phyloP scores from a whole-genome alignment of 345 rosid species.

The Theobroma cacao region DNA sequence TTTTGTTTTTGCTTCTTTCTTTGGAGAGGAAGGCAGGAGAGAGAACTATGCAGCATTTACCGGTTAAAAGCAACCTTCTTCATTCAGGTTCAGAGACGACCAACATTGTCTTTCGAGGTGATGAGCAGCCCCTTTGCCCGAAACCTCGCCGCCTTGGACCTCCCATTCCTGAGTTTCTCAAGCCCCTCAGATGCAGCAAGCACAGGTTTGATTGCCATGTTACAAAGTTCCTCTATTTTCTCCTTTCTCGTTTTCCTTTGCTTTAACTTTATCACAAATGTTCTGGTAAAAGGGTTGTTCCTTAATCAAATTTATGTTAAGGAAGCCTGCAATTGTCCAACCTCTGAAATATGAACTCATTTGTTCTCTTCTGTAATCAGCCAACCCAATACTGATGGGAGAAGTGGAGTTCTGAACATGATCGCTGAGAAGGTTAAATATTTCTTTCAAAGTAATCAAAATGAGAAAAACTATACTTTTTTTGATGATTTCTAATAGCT shows the following conservation, averaged over 20 bases:
- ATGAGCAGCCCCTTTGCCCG: constrained; percentile 53
- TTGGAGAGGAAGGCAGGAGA: neutral
- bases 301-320: neutral
- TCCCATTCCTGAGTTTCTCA: constrained; percentile 59
- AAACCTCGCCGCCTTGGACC: constrained; percentile 64
- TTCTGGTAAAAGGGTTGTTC: neutral
- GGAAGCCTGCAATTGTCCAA: neutral
- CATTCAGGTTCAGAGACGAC: constrained; percentile 25
- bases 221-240: neutral
- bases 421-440: constrained; percentile 41
- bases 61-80: constrained; percentile 37
- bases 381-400: constrained; percentile 43
- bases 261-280: neutral
- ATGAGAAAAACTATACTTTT: neutral
- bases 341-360: neutral
- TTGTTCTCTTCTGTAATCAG: constrained; percentile 26
- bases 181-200: constrained; percentile 48
- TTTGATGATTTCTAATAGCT: neutral
- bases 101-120: constrained; percentile 15
- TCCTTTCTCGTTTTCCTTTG: neutral
- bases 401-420: constrained; percentile 38
- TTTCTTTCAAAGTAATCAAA: neutral
- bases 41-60: constrained; percentile 5
- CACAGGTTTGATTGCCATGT: constrained; percentile 33
- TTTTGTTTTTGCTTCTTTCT: neutral